Conservation (phyloP, 257 asterid genomes). For the Scutellaria galericulata region DNA sequence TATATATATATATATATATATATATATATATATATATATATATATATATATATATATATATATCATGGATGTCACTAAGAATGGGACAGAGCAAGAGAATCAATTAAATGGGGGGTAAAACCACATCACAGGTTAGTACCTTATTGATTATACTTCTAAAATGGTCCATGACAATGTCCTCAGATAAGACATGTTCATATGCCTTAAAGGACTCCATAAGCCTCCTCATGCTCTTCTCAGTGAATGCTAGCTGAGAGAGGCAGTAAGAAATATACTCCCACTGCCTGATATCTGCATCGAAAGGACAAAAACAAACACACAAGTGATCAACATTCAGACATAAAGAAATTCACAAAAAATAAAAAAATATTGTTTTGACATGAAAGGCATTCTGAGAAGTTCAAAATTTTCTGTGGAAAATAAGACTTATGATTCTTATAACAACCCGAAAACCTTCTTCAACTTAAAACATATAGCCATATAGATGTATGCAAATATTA, state of each 20-base stretch:
- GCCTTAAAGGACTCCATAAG: slow-evolving; percentile 84
- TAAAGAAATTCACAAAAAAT: slow-evolving; percentile 2
- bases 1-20: not conserved
- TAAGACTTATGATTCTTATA: too few relatives aligned
- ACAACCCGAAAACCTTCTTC: too few relatives aligned
- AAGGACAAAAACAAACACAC: slow-evolving; percentile 31
- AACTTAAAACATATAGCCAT: too few relatives aligned
- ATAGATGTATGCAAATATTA: too few relatives aligned
- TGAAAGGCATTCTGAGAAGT: too few relatives aligned
- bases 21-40: not conserved
- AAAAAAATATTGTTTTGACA: too few relatives aligned
- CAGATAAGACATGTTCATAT: slow-evolving; percentile 78
- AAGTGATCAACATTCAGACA: slow-evolving; percentile 11
- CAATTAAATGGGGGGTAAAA: slow-evolving; percentile 6
- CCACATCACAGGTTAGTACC: slow-evolving; percentile 48
- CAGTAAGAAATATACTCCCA: slow-evolving; percentile 95
- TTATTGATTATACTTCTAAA: slow-evolving; percentile 77
- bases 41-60: not conserved
- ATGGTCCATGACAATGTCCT: slow-evolving; percentile 84
- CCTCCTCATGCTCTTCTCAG: slow-evolving; percentile 88
- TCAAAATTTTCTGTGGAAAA: too few relatives aligned
- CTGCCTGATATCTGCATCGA: slow-evolving; percentile 70
- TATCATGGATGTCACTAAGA: not conserved
- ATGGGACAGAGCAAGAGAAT: not conserved
- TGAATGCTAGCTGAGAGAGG: slow-evolving; percentile 88